phyloP scores from a whole-genome alignment of 2,329 filamentous ascomycete species.

The Fusarium xylarioides region DNA sequence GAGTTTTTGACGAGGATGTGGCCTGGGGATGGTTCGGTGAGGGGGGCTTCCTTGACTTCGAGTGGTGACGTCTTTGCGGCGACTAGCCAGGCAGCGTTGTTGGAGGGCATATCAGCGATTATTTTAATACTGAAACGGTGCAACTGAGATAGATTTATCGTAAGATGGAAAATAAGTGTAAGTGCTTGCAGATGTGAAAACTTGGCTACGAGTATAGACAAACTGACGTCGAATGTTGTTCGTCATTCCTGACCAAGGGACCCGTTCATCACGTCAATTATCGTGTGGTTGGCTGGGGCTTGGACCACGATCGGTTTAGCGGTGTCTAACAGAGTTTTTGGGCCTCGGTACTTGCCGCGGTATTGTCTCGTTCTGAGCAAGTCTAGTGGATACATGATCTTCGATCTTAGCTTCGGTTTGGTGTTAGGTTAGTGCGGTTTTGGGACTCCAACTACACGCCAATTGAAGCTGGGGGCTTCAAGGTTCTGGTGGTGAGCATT shows the following conservation, averaged over 20 bases:
- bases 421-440: background rate
- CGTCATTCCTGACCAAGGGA: background rate
- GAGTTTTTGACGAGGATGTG: slow-evolving; percentile 43
- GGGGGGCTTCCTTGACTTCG: slow-evolving; percentile 23
- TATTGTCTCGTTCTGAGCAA: background rate
- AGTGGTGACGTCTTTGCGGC: slow-evolving; percentile 23
- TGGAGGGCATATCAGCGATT: slow-evolving; percentile 9
- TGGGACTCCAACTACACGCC: background rate
- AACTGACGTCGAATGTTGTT: background rate
- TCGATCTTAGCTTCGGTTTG: background rate
- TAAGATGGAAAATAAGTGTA: background rate
- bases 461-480: background rate
- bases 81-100: slow-evolving; percentile 19
- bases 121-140: accelerated
- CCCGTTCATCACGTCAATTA: background rate
- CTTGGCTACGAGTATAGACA: background rate
- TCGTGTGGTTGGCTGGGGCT: slow-evolving; percentile 1
- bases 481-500: background rate
- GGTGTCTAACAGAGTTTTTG: background rate
- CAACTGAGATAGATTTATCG: background rate
- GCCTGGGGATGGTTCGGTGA: background rate
- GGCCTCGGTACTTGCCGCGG: background rate
- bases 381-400: background rate
- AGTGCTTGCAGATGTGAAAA: background rate
- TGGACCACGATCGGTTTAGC: slow-evolving; percentile 19